phyloP scores from a whole-genome alignment of 2,329 filamentous ascomycete species.

The Coleophoma crateriformis region DNA sequence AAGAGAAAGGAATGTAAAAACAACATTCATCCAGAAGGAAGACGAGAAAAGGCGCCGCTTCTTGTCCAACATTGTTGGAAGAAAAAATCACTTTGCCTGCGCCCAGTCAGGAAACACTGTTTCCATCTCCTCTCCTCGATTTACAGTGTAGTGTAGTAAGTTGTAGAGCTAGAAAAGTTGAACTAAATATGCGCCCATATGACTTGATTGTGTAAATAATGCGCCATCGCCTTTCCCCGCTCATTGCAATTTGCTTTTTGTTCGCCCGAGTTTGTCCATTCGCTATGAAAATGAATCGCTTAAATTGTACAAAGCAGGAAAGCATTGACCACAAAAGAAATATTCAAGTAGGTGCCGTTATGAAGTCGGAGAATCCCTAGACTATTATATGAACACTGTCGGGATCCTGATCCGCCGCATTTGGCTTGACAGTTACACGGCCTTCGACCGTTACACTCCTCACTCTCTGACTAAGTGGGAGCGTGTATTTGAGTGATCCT shows the following conservation, averaged over 20 bases:
- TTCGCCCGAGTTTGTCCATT: not conserved
- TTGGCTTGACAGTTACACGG: conserved; percentile 54
- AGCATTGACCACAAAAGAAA: conserved; percentile 15
- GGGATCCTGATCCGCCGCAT: conserved; percentile 29
- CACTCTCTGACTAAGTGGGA: conserved; percentile 55
- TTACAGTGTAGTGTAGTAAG: too few relatives aligned
- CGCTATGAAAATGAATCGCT: not conserved
- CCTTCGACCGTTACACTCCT: conserved; percentile 56
- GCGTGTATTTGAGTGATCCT: conserved; percentile 79
- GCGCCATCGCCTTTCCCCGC: too few relatives aligned
- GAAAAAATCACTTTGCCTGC: not conserved
- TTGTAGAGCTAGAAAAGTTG: too few relatives aligned
- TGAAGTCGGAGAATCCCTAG: conserved; percentile 2
- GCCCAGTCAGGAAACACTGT: not conserved
- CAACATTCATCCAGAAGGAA: too few relatives aligned
- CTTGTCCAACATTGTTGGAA: too few relatives aligned
- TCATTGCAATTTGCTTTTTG: not conserved
- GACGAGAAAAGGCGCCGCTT: too few relatives aligned
- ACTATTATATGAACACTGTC: conserved; percentile 19
- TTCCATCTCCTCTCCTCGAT: too few relatives aligned
- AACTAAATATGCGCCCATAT: too few relatives aligned
- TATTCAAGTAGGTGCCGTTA: conserved; percentile 4
- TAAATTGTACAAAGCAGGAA: not conserved
- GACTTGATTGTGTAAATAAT: too few relatives aligned
- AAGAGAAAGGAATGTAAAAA: too few relatives aligned